phyloP scores from a whole-genome alignment of 164 flowering plant species.

The Taxillus chinensis region DNA sequence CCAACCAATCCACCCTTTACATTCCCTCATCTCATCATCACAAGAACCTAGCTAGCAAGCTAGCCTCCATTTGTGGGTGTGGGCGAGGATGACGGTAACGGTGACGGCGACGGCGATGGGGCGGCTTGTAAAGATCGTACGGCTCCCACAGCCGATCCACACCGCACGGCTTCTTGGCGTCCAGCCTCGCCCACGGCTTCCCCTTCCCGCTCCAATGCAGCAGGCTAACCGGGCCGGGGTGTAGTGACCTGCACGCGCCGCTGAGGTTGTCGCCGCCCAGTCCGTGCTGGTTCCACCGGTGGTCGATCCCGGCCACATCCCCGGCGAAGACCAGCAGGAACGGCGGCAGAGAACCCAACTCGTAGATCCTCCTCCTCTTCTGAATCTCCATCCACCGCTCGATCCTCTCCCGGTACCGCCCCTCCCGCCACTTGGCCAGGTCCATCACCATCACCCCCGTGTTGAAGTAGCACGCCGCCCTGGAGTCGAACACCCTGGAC shows the following conservation, averaged over 20 bases:
- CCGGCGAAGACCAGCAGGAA: slow-evolving; percentile 67
- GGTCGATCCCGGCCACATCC: slow-evolving; percentile 57
- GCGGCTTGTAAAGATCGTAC: slow-evolving; percentile 45
- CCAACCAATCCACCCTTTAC: too few species aligned
- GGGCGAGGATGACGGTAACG: slow-evolving; percentile 13
- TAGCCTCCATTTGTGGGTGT: too few species aligned
- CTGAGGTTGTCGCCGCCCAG: slow-evolving; percentile 71
- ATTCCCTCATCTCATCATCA: too few species aligned
- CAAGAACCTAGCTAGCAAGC: too few species aligned
- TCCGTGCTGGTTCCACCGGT: slow-evolving; percentile 88
- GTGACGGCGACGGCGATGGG: slow-evolving; percentile 3
- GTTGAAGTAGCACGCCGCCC: slow-evolving; percentile 68
- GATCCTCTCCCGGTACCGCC: slow-evolving; percentile 36
- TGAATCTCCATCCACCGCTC: slow-evolving; percentile 84
- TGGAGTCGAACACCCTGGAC: slow-evolving; percentile 29
- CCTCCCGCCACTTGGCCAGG: slow-evolving; percentile 49
- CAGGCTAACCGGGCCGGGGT: slow-evolving; percentile 81
- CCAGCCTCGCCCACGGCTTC: slow-evolving; percentile 79
- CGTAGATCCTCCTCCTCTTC: slow-evolving; percentile 55
- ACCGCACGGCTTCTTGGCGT: slow-evolving; percentile 45
- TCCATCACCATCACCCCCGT: slow-evolving; percentile 95
- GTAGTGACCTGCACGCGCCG: slow-evolving; percentile 62
- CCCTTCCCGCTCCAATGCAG: slow-evolving; percentile 89
- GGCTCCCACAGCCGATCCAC: slow-evolving; percentile 71
- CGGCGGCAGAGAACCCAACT: slow-evolving; percentile 75